Conservation (phyloP, 2,329 filamentous ascomycete species). For the Cordyceps militaris region DNA sequence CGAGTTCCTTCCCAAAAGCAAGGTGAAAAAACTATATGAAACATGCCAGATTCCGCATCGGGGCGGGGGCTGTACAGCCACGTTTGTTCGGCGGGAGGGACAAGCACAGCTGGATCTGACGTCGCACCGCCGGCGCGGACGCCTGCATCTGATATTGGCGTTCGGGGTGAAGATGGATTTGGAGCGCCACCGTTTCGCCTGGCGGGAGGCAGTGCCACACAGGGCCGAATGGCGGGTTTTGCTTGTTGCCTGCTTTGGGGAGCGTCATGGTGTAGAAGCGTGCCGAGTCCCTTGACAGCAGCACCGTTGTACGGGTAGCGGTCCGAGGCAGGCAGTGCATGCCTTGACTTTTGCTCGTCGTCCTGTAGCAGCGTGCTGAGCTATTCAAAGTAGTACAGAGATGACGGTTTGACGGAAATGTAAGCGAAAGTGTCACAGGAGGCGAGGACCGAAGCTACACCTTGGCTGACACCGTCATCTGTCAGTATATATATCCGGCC, state of each 20-base stretch:
- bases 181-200: background rate
- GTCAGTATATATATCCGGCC: background rate
- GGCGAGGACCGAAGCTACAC: background rate
- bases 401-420: background rate
- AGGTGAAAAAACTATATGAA: no score
- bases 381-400: background rate
- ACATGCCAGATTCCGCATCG: background rate
- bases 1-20: no score
- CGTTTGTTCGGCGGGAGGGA: no score
- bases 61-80: no score
- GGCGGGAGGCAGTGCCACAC: no score
- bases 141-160: background rate
- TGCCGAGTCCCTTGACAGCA: no score
- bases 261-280: no score
- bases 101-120: background rate
- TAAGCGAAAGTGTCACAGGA: conserved; percentile 5
- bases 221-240: no score
- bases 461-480: background rate
- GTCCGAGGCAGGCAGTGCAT: background rate
- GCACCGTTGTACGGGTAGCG: no score
- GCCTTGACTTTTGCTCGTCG: no score
- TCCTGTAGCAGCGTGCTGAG: background rate
- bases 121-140: background rate
- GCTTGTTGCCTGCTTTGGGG: no score
- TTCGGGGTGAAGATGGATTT: background rate